A percentile compares a stretch with the other conserved stretches of the same genome.
These are phyloP conservation scores for Pterocarpus santalinus DNA, from an alignment of 306 rosid genomes.

Conservation along the genomic window DNA sequence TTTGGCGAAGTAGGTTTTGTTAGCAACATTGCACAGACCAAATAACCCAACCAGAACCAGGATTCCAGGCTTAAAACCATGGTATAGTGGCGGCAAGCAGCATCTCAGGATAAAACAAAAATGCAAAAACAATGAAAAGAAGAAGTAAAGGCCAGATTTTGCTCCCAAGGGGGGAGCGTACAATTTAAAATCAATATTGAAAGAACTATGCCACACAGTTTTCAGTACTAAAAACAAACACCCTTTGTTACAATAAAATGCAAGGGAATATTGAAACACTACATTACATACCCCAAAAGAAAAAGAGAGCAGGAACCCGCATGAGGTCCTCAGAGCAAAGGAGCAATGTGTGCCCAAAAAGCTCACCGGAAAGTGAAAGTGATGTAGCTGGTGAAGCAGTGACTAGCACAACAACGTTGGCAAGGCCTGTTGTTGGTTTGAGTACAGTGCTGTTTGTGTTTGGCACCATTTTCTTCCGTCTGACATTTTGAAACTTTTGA, in stretches of 20 bases:
- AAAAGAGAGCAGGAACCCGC: too few species aligned
- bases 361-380: conserved; percentile 41
- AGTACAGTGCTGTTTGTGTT: conserved; percentile 30
- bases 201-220: background rate
- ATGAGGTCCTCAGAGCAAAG: conserved; percentile 13
- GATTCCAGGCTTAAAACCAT: conserved; percentile 48
- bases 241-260: conserved; percentile 15
- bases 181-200: background rate
- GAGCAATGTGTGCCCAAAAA: conserved; percentile 11
- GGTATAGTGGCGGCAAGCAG: conserved; percentile 47
- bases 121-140: background rate
- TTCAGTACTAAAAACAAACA: conserved; percentile 24
- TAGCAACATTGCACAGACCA: conserved; percentile 41
- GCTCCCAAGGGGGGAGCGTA: background rate
- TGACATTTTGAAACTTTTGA: conserved; percentile 46
- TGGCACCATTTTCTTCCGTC: conserved; percentile 35
- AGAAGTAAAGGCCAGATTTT: conserved; percentile 3
- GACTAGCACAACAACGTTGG: conserved; percentile 1
- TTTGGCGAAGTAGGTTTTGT: conserved; percentile 22
- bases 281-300: background rate
- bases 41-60: conserved; percentile 45
- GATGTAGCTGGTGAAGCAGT: conserved; percentile 4
- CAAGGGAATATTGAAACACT: background rate
- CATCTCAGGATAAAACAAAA: conserved; percentile 31
- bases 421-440: conserved; percentile 2